Evolutionary conservation across 2,329 filamentous ascomycete species (phyloP).

Genomic region (Aspergillus terreus): DNA sequence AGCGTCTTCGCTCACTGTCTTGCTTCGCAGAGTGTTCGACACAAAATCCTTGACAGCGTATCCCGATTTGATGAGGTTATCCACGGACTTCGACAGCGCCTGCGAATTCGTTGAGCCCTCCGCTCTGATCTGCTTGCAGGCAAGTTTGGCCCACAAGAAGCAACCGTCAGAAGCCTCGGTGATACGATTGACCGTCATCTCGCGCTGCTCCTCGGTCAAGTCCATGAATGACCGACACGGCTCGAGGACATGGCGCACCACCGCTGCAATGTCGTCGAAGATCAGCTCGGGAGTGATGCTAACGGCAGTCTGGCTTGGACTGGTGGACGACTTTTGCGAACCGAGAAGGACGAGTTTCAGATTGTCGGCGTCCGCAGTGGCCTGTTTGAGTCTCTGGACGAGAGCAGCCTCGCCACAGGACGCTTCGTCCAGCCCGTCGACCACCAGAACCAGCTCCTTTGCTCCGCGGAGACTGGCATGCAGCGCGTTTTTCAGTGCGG

Average conservation of each 20-base stretch:
- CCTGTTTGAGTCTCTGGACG: conserved; percentile 24
- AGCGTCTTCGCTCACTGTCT: conserved; percentile 26
- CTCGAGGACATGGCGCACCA: conserved; percentile 28
- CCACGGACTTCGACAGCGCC: conserved; percentile 25
- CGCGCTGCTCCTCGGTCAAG: conserved; percentile 30
- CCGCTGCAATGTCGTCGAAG: conserved; percentile 35
- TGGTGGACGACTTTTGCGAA: conserved; percentile 16
- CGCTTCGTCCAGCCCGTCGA: conserved; percentile 39
- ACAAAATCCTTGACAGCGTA: conserved; percentile 31
- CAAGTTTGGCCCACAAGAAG: conserved; percentile 40
- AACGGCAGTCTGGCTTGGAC: conserved; percentile 15
- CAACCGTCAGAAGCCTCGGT: conserved; percentile 33
- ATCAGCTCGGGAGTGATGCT: conserved; percentile 30
- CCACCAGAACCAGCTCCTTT: conserved; percentile 35
- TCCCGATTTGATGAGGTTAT: conserved; percentile 23
- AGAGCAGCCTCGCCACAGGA: conserved; percentile 26
- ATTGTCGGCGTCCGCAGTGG: conserved; percentile 18
- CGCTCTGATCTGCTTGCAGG: conserved; percentile 25
- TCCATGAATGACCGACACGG: conserved; percentile 17
- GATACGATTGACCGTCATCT: conserved; percentile 30
- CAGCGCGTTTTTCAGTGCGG: conserved; percentile 28
- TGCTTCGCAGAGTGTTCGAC: conserved; percentile 19
- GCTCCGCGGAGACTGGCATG: conserved; percentile 23
- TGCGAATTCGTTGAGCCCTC: conserved; percentile 22
- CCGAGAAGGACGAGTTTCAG: conserved; percentile 31